Evolutionary conservation across 257 asterid species (phyloP).

Genomic region (Cinchona pubescens): DNA sequence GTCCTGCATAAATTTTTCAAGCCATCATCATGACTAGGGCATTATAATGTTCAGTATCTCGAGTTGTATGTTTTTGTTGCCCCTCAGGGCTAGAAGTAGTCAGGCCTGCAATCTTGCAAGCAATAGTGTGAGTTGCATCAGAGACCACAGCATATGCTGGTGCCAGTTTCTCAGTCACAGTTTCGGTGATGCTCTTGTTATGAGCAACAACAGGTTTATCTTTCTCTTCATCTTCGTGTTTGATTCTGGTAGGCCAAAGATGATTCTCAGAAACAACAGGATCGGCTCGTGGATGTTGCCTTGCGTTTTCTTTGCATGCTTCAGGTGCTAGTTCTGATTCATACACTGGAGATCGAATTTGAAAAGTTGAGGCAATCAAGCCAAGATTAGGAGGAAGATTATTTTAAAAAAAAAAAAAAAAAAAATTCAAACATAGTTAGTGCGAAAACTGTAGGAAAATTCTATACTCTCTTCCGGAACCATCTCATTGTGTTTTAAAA

Average conservation of each 20-base stretch:
- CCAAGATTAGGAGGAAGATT: not conserved
- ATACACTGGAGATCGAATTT: conserved; percentile 55
- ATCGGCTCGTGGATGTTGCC: conserved; percentile 84
- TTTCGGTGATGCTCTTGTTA: conserved; percentile 38
- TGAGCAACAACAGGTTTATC: conserved; percentile 21
- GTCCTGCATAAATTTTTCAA: conserved; percentile 17
- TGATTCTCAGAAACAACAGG: conserved; percentile 67
- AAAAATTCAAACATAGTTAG: no score
- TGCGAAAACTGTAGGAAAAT: no score
- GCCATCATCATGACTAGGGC: no score
- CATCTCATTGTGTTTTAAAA: no score
- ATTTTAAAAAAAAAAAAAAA: no score
- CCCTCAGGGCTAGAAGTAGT: conserved; percentile 28
- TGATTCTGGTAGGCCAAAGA: conserved; percentile 31
- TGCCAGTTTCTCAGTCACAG: conserved; percentile 45
- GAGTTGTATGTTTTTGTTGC: conserved; percentile 8
- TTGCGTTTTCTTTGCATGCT: conserved; percentile 53
- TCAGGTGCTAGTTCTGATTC: conserved; percentile 87
- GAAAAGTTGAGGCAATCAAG: not conserved
- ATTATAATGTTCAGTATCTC: not conserved
- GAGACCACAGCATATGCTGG: conserved; percentile 60
- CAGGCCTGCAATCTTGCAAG: conserved; percentile 48
- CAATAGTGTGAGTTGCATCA: conserved; percentile 53
- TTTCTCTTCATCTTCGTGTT: conserved; percentile 16
- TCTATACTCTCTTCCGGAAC: no score